A percentile compares a stretch with the other conserved stretches of the same genome.
Evolutionary conservation across 768 basidiomycete genomes (phyloP).

Genomic region (Pholiota microspora): DNA sequence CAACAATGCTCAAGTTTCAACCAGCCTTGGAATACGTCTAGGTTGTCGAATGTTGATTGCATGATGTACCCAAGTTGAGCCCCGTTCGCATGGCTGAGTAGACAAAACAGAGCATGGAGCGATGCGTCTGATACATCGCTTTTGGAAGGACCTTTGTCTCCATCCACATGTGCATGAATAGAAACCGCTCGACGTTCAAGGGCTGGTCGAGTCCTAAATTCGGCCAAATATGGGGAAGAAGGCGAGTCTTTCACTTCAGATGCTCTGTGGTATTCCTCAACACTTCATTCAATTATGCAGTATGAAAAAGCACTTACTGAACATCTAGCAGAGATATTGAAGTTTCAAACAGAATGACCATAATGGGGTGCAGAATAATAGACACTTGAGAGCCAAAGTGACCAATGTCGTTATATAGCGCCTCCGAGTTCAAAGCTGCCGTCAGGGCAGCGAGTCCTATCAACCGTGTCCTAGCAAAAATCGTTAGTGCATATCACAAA

Average conservation of each 20-base stretch:
- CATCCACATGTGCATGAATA: conserved; percentile 85
- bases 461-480: conserved; percentile 63
- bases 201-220: conserved; percentile 79
- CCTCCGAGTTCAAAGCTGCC: conserved; percentile 81
- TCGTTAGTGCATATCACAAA: background rate
- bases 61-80: conserved; percentile 71
- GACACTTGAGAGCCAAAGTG: conserved; percentile 75
- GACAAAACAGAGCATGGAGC: conserved; percentile 65
- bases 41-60: conserved; percentile 67
- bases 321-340: conserved; percentile 58
- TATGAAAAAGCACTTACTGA: conserved; percentile 48
- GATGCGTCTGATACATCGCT: conserved; percentile 74
- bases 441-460: conserved; percentile 84
- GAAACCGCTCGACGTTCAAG: conserved; percentile 85
- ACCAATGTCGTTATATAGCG: conserved; percentile 66
- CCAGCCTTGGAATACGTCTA: conserved; percentile 68
- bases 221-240: conserved; percentile 75
- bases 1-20: conserved; percentile 64
- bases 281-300: conserved; percentile 6
- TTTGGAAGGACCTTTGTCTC: conserved; percentile 78
- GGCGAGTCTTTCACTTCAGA: conserved; percentile 65
- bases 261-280: conserved; percentile 38
- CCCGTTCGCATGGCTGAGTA: conserved; percentile 76
- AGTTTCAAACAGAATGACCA: conserved; percentile 65
- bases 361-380: conserved; percentile 67